Percentiles rank a stretch among this genome's conserved stretches.
phyloP scores from a whole-genome alignment of 1,139 yeast species.

The Entelexis sorbosivorans region DNA sequence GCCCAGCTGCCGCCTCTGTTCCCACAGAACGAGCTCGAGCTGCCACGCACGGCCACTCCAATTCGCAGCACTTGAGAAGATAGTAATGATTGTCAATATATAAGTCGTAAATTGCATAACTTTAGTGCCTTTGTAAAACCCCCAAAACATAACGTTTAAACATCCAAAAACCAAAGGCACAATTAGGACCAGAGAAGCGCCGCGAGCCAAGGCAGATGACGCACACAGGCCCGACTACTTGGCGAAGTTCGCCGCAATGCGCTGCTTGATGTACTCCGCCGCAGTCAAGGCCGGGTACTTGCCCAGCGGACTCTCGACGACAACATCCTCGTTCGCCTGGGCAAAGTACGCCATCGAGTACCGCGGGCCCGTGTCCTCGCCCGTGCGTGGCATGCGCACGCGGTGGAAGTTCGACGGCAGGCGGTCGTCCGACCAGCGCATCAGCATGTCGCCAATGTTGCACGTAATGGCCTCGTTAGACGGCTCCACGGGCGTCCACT shows the following conservation, averaged over 20 bases:
- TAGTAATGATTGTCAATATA: too few relatives aligned
- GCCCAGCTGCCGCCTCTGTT: too few relatives aligned
- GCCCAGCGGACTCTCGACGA: conserved; percentile 33
- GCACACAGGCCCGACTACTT: too few relatives aligned
- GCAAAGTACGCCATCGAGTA: conserved; percentile 73
- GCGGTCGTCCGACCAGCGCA: conserved; percentile 70
- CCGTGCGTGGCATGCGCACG: conserved; percentile 49
- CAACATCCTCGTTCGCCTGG: conserved; percentile 61
- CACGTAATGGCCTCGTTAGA: conserved; percentile 59
- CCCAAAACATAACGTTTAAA: too few relatives aligned
- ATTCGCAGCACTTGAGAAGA: too few relatives aligned
- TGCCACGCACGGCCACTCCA: too few relatives aligned
- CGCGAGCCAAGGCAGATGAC: too few relatives aligned
- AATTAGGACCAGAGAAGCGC: too few relatives aligned
- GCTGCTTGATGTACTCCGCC: conserved; percentile 13
- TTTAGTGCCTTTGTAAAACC: too few relatives aligned
- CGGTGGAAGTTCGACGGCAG: conserved; percentile 64
- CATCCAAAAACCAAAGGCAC: too few relatives aligned
- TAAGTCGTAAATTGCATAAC: too few relatives aligned
- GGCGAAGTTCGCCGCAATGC: conserved; percentile 4
- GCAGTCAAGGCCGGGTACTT: conserved; percentile 18
- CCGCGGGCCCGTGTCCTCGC: conserved; percentile 48
- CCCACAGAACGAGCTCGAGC: too few relatives aligned
- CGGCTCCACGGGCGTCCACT: conserved; percentile 55
- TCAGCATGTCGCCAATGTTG: conserved; percentile 65